Evolutionary conservation across 176 grass and related monocot genomes (phyloP).

Genomic region (Carex cristatella): DNA sequence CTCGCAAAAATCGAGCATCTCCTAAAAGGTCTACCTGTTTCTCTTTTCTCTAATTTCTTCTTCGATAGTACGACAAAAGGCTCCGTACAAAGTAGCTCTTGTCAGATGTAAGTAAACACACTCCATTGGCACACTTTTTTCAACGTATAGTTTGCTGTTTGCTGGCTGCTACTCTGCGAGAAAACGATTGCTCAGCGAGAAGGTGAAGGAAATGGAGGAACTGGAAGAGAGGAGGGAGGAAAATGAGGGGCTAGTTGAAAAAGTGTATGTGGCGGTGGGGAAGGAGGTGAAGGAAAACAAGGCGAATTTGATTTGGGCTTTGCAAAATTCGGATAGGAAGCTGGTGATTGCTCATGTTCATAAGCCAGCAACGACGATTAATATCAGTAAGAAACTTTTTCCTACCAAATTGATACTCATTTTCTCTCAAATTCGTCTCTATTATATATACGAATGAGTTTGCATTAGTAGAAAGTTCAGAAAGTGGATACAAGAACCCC

Average conservation of each 20-base stretch:
- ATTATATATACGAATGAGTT: background rate
- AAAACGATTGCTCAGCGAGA: background rate
- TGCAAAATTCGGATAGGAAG: slow-evolving; percentile 34
- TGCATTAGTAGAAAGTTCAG: background rate
- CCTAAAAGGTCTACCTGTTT: background rate
- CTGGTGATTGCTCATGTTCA: slow-evolving; percentile 61
- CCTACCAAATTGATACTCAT: background rate
- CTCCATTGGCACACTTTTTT: background rate
- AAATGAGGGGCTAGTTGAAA: background rate
- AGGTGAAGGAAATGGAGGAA: slow-evolving; percentile 1
- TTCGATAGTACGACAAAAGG: slow-evolving; percentile 12
- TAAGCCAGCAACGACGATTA: slow-evolving; percentile 45
- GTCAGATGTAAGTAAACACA: background rate
- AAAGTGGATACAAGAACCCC: background rate
- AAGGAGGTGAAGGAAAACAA: slow-evolving; percentile 39
- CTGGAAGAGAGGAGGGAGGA: slow-evolving; percentile 9
- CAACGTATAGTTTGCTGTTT: background rate
- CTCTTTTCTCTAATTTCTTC: background rate
- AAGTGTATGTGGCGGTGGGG: slow-evolving; percentile 48
- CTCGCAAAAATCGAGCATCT: slow-evolving; percentile 11
- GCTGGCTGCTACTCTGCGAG: background rate
- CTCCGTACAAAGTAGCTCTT: background rate
- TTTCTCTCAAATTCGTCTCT: background rate
- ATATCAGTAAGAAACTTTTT: slow-evolving; percentile 40
- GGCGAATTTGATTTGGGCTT: slow-evolving; percentile 65